Evolutionary conservation across 192 early-diverging fungal species (phyloP).

Genomic region (Coemansia sp.): DNA sequence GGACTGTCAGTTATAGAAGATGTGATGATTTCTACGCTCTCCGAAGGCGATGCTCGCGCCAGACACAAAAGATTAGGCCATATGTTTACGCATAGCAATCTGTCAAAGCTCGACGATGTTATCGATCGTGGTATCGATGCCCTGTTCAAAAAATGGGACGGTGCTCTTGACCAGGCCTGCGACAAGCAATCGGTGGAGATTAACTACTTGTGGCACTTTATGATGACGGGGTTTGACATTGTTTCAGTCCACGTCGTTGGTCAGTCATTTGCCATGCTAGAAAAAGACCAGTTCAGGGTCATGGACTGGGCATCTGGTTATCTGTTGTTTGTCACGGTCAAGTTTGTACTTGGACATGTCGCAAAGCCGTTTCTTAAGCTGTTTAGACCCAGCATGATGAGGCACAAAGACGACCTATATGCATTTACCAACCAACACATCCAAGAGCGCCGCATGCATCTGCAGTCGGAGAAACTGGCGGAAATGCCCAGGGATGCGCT

Average conservation of each 20-base stretch:
- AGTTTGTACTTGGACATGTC: not conserved
- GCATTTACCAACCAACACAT: conserved; percentile 21
- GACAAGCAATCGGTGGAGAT: not conserved
- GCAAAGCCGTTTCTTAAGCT: not conserved
- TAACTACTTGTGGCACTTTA: conserved; percentile 27
- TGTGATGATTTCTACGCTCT: conserved; percentile 8
- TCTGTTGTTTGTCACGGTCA: conserved; percentile 1
- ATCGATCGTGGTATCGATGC: conserved; percentile 23
- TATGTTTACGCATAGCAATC: not conserved
- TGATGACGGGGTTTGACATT: conserved; percentile 23
- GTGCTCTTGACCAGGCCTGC: not conserved
- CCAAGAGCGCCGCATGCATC: conserved; percentile 10
- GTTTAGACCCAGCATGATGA: not conserved
- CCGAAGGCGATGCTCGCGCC: not conserved
- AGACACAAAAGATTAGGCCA: conserved; percentile 3
- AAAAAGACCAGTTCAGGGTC: conserved; percentile 11
- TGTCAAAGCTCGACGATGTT: conserved; percentile 30
- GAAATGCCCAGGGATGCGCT: no score
- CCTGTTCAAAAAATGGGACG: conserved; percentile 32
- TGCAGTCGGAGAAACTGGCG: no score
- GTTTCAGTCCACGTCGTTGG: conserved; percentile 27
- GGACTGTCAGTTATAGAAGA: conserved; percentile 10
- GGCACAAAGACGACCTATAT: conserved; percentile 27
- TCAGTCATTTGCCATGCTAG: conserved; percentile 31
- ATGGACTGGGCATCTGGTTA: conserved; percentile 22